Evolutionary conservation across 2,329 filamentous ascomycete species (phyloP), one percentile per base, ranked within the genome.

Genomic region (Neofusicoccum kwambonambiense): DNA sequence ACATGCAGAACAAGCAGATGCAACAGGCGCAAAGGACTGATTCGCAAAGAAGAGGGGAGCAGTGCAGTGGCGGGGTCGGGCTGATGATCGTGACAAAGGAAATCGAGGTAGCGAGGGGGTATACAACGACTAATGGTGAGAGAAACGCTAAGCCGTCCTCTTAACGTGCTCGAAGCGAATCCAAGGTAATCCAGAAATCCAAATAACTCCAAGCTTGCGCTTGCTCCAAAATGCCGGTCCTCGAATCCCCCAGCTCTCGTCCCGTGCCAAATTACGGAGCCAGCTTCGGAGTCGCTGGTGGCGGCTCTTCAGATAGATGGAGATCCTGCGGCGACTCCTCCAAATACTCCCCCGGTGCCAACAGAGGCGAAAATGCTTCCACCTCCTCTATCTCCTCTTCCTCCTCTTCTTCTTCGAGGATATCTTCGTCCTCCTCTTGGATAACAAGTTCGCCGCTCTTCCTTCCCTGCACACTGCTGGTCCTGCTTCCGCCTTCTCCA

Each of bases 391-490:
- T 17, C 34, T 63, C 17, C 41, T 66, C 68, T n/a, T 69, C 69
- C 49, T 70, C 69, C 61, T 71, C 69, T 57, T 68, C 57, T n/a
- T 65, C 64, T n/a, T 65, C 54, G 13, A 65, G n/a, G 2, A 52
- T 73, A 64, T 80, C 75, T 27, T 80, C 78, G 66, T 79, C 77
- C 54, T 76, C 78, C 12, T 71, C 74, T 49, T 75, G 81, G 39
- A 90, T 89, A n/a, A 88, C 88, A 62, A 91, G 88, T 77, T 93
- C 91, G 8, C 87, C 89, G 63, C 90, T 93, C 27, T 88, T 80
- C 34, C 90, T 81, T 0, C 89, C 90, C 58, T 88, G 77, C 2
- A 87, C 84, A 70, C 90, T 92, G 1, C 84, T 84, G 5, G 76
- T 77, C 4, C 79, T 65, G 49, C 70, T 74, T 31, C 66, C 66